Base-by-base conservation (phyloP, 805 yeast species). In the Yamadazyma phyllophila region DNA sequence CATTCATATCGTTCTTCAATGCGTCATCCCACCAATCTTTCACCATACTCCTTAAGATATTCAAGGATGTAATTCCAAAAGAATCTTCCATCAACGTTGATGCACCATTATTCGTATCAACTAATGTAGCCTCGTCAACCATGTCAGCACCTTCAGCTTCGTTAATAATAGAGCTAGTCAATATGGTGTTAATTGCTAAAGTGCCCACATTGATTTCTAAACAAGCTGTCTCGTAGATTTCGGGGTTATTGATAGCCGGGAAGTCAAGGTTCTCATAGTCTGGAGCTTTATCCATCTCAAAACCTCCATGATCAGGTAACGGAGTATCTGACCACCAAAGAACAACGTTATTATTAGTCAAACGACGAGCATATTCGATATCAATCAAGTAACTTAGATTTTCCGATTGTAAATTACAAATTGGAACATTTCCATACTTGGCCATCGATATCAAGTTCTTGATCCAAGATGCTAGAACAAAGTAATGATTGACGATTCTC, bases 11-110 rank as follows among this genome's bases (percentile, higher is more conserved):
- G 45, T 80, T 80, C 15, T 71, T 69, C 45, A 87, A 66, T 0
- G 97, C 97, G 57, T 82, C 85, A 57, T 89, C 95, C 96, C 97
- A 92, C 97, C 97, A 89, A 27, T 76, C 81, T 56, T 85, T 88
- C 10, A 94, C 85, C 77, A 94, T 69, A 7, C 75, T 62, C 58
- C 95, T 78, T 45, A 94, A 71, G 1, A 85, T 85, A 8, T 73
- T 63, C 50, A 94, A 70, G 2, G 97, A 87, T 0, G 86, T 80
- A 0, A 82, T 76, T 9, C 91, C 84, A 55, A 92, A 91, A 0
- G 96, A 79, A 61, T 92, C 96, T 53, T 84, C 88, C 11, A 92
- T 85, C 54, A 91, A 79, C 0, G 79, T 74, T 0, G 75, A 63
- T 1, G 71, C 65, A 4, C 76, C 76, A 44, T 68, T 69, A 44